Percentiles rank a stretch among this genome's conserved stretches.
Evolutionary conservation across 1,284 basidiomycete species (phyloP).

Genomic region (Ustilago bromivora): DNA sequence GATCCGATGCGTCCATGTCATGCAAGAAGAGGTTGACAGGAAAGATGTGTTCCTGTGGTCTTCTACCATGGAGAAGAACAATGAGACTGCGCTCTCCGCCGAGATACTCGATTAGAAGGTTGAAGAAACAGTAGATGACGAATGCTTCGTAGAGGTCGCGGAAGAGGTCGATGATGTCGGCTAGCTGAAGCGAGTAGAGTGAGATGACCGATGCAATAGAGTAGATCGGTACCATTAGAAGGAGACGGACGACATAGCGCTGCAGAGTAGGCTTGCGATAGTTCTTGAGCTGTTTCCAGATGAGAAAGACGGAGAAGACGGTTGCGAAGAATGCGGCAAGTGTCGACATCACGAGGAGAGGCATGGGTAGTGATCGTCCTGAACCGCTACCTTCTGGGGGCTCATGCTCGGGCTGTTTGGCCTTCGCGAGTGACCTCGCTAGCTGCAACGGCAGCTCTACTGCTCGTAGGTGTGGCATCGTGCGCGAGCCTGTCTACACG

Average conservation of each 20-base stretch:
- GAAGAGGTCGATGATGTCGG: slow-evolving; percentile 94
- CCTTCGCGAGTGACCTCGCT: slow-evolving; percentile 7
- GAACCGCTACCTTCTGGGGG: slow-evolving; percentile 69
- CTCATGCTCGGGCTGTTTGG: slow-evolving; percentile 19
- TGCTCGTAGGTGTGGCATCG: slow-evolving; percentile 27
- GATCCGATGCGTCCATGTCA: slow-evolving; percentile 67
- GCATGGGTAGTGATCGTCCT: slow-evolving; percentile 72
- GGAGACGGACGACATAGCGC: slow-evolving; percentile 93
- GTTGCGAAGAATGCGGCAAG: slow-evolving; percentile 77
- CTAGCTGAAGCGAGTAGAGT: slow-evolving; percentile 91
- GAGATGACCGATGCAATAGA: slow-evolving; percentile 91
- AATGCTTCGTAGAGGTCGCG: slow-evolving; percentile 98
- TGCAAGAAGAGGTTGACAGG: slow-evolving; percentile 75
- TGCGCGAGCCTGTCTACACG: not conserved
- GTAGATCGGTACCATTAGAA: slow-evolving; percentile 97
- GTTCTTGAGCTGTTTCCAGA: slow-evolving; percentile 84
- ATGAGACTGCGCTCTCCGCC: slow-evolving; percentile 93
- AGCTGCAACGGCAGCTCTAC: slow-evolving; percentile 15
- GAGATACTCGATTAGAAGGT: slow-evolving; percentile 76
- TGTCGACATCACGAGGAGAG: slow-evolving; percentile 76
- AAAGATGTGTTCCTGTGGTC: slow-evolving; percentile 86
- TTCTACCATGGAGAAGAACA: slow-evolving; percentile 88
- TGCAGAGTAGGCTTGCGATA: slow-evolving; percentile 68
- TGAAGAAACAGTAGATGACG: slow-evolving; percentile 83
- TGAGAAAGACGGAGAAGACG: slow-evolving; percentile 82